phyloP scores from a whole-genome alignment of 116 monocot species.

The Trichopus zeylanicus region DNA sequence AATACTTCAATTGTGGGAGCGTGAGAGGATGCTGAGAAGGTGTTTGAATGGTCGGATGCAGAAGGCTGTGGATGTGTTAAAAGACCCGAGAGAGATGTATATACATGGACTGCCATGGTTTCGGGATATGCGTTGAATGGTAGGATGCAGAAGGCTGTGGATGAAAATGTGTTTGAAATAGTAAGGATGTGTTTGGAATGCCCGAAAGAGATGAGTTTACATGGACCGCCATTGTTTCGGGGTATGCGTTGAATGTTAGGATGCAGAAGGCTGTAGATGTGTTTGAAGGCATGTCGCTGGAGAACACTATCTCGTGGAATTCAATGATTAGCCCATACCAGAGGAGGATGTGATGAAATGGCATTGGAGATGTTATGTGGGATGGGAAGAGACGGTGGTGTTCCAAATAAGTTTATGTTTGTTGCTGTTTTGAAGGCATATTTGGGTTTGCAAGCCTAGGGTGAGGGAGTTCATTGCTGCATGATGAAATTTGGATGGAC shows the following conservation, averaged over 20 bases:
- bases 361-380: constrained; percentile 22
- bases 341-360: constrained; percentile 14
- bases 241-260: constrained; percentile 14
- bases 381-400: constrained; percentile 16
- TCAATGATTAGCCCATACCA: constrained; percentile 25
- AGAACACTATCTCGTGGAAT: constrained; percentile 33
- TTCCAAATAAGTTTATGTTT: constrained; percentile 17
- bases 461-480: constrained; percentile 20
- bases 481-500: constrained; percentile 23
- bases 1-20: constrained; percentile 21
- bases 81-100: no score
- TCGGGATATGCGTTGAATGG: no score
- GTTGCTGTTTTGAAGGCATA: constrained; percentile 24
- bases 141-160: no score
- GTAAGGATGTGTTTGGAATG: no score
- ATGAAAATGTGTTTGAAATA: no score
- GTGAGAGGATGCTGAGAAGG: constrained; percentile 18
- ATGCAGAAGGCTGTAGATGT: constrained; percentile 15
- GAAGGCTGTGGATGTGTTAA: no score
- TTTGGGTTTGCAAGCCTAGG: constrained; percentile 1
- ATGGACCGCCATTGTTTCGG: constrained; percentile 27
- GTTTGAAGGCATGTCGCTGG: constrained; percentile 21
- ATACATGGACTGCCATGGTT: no score
- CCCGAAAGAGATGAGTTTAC: constrained; percentile 21
- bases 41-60: no score